Base-by-base conservation (phyloP, 1,284 basidiomycete species). In the Volvariella volvacea region DNA sequence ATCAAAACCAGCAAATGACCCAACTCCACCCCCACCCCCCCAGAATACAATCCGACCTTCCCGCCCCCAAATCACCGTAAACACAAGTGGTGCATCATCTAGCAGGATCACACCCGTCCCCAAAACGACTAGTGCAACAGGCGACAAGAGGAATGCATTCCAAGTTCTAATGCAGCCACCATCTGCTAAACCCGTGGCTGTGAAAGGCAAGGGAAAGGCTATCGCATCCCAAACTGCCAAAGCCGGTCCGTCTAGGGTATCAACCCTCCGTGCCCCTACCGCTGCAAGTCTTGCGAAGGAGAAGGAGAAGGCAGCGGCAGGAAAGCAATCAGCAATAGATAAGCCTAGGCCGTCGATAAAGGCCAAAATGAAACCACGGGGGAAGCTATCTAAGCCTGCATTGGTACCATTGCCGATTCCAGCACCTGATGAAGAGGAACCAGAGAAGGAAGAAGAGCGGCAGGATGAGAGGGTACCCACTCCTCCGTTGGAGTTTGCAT, bases 61-160 rank as follows among this genome's bases (percentile, higher is more conserved):
- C 40, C 34, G 34, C 6, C 6, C 6, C 19, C 19, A 4, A n/a
- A 30, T 68, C 67, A 4, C 65, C 66, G 1, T 57, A 48, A 3
- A 70, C 67, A 49, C 54, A 65, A 59, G 54, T 3, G 59, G 63
- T 22, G 58, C 64, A 3, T 52, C 60, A 15, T 61, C 63, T 12
- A 56, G 56, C 58, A 39, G 45, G 53, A 21, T 50, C 52, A 30
- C 59, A 57, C 32, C 58, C 59, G 20, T 50, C 55, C 6, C 25
- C 12, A 28, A 28, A 28, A 12, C 12, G 25, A 28, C 6, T 28
- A 28, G 12, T 6, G 6, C 25, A 28, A 12, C 25, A 6, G 25
- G 25, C 12, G 25, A 33, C 30, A 22, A 33, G 20, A 15, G 14
- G 22, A 45, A 45, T 33, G 38, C 44, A 10, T 41, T 45, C 31